These are phyloP conservation scores for Yamadazyma triangularis DNA, from an alignment of 1,139 yeast species.

Conservation along the genomic window DNA sequence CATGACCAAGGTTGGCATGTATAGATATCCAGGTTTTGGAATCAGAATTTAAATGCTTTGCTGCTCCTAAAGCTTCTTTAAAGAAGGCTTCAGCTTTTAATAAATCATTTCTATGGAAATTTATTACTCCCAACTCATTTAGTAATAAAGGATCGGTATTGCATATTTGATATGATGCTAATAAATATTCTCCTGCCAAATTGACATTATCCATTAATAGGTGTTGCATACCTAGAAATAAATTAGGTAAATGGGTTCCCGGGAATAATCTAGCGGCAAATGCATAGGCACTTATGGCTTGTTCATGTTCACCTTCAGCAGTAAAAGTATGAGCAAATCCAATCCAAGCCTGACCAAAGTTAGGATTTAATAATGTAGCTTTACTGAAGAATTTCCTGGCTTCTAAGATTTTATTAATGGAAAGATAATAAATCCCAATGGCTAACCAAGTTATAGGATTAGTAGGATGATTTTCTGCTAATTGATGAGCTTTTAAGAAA, in stretches of 20 bases:
- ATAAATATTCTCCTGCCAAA: constrained; percentile 81
- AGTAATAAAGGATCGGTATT: constrained; percentile 79
- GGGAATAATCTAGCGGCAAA: constrained; percentile 93
- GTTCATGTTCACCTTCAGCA: constrained; percentile 97
- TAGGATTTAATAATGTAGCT: constrained; percentile 85
- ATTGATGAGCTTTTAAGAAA: constrained; percentile 75
- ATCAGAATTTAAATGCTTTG: constrained; percentile 68
- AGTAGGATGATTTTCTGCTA: constrained; percentile 82
- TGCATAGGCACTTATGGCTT: constrained; percentile 95
- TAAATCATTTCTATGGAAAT: constrained; percentile 71
- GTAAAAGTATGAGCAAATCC: constrained; percentile 99
- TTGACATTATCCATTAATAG: constrained; percentile 78
- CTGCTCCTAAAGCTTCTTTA: constrained; percentile 67
- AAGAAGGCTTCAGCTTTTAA: constrained; percentile 68
- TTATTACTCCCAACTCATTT: constrained; percentile 89
- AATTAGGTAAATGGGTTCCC: constrained; percentile 87
- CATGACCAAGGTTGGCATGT: constrained; percentile 88
- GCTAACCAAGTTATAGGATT: constrained; percentile 89
- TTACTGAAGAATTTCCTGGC: constrained; percentile 87
- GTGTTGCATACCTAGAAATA: constrained; percentile 95
- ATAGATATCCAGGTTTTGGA: constrained; percentile 84
- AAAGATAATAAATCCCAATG: constrained; percentile 83
- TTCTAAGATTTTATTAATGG: constrained; percentile 69
- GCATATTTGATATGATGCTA: constrained; percentile 73
- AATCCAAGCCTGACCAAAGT: constrained; percentile 95